Base-by-base conservation (phyloP, 176 grass and related monocot genomes). In the Phragmites australis region DNA sequence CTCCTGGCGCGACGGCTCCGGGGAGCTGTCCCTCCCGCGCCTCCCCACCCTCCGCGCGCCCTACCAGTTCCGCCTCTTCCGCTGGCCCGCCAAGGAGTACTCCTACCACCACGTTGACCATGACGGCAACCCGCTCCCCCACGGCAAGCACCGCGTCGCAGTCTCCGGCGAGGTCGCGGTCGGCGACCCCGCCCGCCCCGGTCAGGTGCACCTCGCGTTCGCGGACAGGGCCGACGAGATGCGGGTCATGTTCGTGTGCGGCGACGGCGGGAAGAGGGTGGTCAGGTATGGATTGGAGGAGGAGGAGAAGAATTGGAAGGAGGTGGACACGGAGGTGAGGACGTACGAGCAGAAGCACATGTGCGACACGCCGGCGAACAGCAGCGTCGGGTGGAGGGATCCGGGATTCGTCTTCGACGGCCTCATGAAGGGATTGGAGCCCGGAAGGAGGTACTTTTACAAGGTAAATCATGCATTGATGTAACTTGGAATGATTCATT, bases 351-450 rank as follows among this genome's bases (percentile, higher is more conserved):
- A 84, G 87, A 90, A 76, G 64, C 88, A 98, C 69, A 98, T 98
- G 96, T 98, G 96, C 34, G 88, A 95, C 47, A 47, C 16, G 47
- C 92, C 90, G 62, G 96, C 90, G 25, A 98, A 98, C 76, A 55
- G 65, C 67, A 86, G 46, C 80, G 74, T 93, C 14, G 92, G 65
- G 15, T 98, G 96, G 96, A 94, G 96, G 65, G 92, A 98, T 98
- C 92, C 92, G 8, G 96, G 96, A 23, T 95, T 95, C 83, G 89
- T 94, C 83, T 93, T 93, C 78, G 92, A 98, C 47, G 96, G 90
- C 19, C 47, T 98, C 75, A 93, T 98, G 82, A 91, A 79, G 43
- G 91, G 82, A 57, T 80, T 98, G 87, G 47, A 88, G 77, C 89
- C 81, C 0, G 88, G 86, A 44, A 89, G 79, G 78, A 93, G 37